These are phyloP conservation scores for Flaveria ramosissima DNA, from an alignment of 129 eudicot genomes.

Conservation along the genomic window DNA sequence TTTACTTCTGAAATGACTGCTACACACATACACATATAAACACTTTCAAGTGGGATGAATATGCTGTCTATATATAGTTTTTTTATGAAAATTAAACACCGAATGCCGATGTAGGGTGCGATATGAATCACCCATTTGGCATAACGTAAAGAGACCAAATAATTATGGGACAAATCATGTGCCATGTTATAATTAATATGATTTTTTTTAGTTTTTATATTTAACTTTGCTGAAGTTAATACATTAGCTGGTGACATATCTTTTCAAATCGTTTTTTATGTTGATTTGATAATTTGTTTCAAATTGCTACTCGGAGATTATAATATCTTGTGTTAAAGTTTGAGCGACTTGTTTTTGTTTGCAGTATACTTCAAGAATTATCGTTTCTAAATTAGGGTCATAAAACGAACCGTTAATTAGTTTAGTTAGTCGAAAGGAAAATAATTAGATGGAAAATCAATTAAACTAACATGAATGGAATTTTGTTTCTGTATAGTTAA, in stretches of 20 bases:
- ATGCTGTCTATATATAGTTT: neutral
- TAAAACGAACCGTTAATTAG: no score
- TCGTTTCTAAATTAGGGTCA: no score
- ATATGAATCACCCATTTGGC: conserved; percentile 37
- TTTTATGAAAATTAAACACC: conserved; percentile 17
- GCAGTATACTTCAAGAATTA: neutral
- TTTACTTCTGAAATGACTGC: no score
- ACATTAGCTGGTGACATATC: neutral
- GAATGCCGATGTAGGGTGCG: conserved; percentile 28
- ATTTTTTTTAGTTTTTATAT: neutral
- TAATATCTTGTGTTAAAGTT: neutral
- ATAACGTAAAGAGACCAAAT: conserved; percentile 17
- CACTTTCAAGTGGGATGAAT: conserved; percentile 20
- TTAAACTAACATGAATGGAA: no score
- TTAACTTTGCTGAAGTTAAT: neutral
- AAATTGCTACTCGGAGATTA: neutral
- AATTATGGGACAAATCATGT: conserved; percentile 27
- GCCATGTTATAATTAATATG: conserved; percentile 30
- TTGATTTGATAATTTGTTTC: neutral
- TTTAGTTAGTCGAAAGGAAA: neutral
- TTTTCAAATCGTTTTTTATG: neutral
- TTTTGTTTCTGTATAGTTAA: neutral
- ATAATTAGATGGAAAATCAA: neutral
- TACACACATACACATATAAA: neutral
- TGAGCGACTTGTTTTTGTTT: neutral